Evolutionary conservation across 2,329 filamentous ascomycete species (phyloP), one percentile per base, ranked within the genome.

Genomic region (Aspergillus sp.): DNA sequence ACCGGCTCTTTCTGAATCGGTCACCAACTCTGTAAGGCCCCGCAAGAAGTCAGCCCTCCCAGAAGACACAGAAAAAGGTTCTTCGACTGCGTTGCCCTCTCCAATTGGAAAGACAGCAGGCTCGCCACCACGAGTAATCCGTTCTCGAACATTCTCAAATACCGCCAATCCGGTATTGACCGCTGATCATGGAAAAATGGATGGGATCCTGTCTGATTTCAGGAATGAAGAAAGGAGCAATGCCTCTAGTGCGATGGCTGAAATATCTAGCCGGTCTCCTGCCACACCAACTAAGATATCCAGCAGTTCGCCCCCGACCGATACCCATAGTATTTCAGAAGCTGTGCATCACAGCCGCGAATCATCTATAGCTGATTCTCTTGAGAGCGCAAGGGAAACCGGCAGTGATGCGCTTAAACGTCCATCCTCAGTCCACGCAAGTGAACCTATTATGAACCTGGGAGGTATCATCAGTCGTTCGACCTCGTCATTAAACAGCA

Each of bases 211-310:
- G 59, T 79, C 82, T 14, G 83, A 77, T 14, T 66, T 79, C 1
- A 83, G 82, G 33, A 80, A 81, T 5, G 82, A 83, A 2, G 83
- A 86, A 39, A 80, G 86, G 50, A 80, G 79, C 58, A 78, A 84
- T 68, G 88, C 88, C 23, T 80, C 82, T 21, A 84, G 79, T 62
- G 80, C 83, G 24, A 90, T 92, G 80, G 87, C 87, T 55, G 86
- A 85, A 40, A 78, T 90, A 40, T 86, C 88, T n/a, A 83, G 79
- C 17, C 80, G 84, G 17, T 80, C 84, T 37, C 79, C 83, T n/a
- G 72, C 75, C 21, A 84, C 84, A 1, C 82, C 84, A 1, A 68
- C 73, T 6, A 76, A 77, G 12, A 80, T 81, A 1, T 79, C 80
- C 6, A 56, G 77, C 37, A 75, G 75, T 47, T 80, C 79, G 45